These are phyloP conservation scores for Berberis thunbergii DNA, from an alignment of 164 flowering plant species.

Conservation along the genomic window DNA sequence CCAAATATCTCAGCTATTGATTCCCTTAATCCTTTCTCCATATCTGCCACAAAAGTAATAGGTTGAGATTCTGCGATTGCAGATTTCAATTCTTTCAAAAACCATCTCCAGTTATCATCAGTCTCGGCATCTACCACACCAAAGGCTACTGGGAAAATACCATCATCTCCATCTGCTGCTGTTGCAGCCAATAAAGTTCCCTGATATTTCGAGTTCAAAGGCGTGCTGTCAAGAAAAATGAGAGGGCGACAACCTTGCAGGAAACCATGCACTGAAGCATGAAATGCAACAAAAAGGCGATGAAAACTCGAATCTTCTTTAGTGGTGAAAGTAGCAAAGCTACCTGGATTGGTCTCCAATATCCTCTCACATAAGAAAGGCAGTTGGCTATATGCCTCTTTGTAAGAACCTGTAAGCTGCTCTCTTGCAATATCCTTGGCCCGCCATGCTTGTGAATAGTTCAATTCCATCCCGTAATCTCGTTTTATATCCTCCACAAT, in stretches of 20 bases:
- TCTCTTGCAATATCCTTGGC: constrained; percentile 2
- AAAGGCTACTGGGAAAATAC: constrained; percentile 1
- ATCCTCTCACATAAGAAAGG: background rate
- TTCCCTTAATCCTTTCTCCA: constrained; percentile 1
- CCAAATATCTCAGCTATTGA: background rate
- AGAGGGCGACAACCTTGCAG: constrained; percentile 3
- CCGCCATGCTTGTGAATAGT: background rate
- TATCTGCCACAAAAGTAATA: constrained; percentile 3
- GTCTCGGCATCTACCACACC: constrained; percentile 1
- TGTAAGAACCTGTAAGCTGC: background rate
- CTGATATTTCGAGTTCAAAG: constrained; percentile 3
- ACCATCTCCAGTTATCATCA: constrained; percentile 3
- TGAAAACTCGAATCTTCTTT: constrained; percentile 3
- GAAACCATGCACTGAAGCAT: constrained; percentile 2
- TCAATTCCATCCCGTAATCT: background rate
- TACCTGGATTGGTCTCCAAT: constrained; percentile 3
- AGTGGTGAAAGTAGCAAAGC: constrained; percentile 1
- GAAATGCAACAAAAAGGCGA: background rate
- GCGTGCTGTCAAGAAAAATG: background rate
- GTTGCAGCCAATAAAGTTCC: background rate
- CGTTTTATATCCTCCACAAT: background rate
- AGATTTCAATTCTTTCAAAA: background rate
- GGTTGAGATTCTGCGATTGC: background rate
- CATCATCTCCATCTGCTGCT: constrained; percentile 2
- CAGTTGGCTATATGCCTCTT: constrained; percentile 3